Evolutionary conservation across 1,139 yeast genomes (phyloP).

Genomic region (Saccharomycopsis phalli): DNA sequence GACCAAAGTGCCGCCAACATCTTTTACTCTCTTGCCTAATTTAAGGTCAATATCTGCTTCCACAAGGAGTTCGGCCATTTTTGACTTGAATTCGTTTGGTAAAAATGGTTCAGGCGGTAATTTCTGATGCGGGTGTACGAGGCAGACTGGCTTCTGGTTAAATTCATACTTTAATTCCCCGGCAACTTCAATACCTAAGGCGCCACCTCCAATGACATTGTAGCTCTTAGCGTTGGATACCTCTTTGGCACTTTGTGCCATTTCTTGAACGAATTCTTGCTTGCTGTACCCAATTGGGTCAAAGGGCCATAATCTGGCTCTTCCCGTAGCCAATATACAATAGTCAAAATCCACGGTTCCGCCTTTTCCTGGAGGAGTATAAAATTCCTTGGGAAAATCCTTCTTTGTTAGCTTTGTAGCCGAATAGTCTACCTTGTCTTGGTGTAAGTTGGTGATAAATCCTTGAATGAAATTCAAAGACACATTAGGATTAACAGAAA

Average conservation of each 20-base stretch:
- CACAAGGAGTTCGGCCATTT: background rate
- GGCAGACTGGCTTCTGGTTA: constrained; percentile 29
- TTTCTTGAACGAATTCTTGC: constrained; percentile 25
- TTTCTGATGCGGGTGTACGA: constrained; percentile 33
- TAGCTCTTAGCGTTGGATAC: constrained; percentile 25
- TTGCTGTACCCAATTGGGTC: constrained; percentile 34
- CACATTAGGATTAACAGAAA: constrained; percentile 18
- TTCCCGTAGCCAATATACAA: constrained; percentile 40
- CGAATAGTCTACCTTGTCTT: background rate
- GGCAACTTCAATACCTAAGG: constrained; percentile 44
- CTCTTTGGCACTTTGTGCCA: constrained; percentile 23
- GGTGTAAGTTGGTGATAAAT: constrained; percentile 28
- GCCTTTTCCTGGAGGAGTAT: background rate
- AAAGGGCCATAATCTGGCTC: constrained; percentile 45
- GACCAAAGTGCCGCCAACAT: background rate
- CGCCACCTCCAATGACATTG: constrained; percentile 39
- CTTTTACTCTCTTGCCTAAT: constrained; percentile 5
- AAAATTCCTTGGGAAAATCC: background rate
- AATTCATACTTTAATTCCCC: constrained; percentile 31
- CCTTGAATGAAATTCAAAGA: constrained; percentile 34
- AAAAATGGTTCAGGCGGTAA: constrained; percentile 36
- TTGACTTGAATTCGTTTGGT: constrained; percentile 28
- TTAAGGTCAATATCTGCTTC: constrained; percentile 1
- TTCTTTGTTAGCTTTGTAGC: background rate
- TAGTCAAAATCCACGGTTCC: constrained; percentile 33